Base-by-base conservation (phyloP, 1,284 basidiomycete genomes). In the Puccinia brachypodii region DNA sequence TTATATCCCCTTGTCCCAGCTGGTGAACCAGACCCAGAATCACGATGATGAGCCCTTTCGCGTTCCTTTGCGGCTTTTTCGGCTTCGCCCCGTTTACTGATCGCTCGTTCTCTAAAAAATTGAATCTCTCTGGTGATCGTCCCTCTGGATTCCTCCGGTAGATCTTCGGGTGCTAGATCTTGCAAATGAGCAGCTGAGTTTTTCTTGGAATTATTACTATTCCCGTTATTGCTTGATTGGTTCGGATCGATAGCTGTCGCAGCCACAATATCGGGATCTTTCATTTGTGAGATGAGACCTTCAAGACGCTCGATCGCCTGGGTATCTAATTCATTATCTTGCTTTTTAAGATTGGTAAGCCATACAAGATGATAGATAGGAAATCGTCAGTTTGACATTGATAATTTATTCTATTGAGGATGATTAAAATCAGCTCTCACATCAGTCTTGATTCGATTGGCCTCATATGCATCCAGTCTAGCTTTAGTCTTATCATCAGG, bases 401-500 rank as follows among this genome's bases (percentile, higher is more conserved):
- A 53, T 9, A 19, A 42, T 40, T 36, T 56, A 44, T n/a, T 8
- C n/a, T n/a, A n/a, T n/a, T n/a, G n/a, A 58, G 73, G 28, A 66
- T 25, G 50, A 60, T 25, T n/a, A n/a, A n/a, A n/a, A n/a, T n/a
- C n/a, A n/a, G 53, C 36, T 22, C 85, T 69, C 22, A 85, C 85
- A 78, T 85, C 84, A 38, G 75, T 83, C 77, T 83, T 83, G 14
- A 83, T 84, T 53, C 84, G 71, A 8, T 76, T 77, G 11, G 83
- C 81, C 71, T 85, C 85, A 77, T 86, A 85, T 50, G 84, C 83
- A 73, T 86, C 83, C 22, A 86, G 78, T 72, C 85, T 69, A 6
- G 83, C 84, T 38, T 84, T 81, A 6, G 84, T 84, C 80, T 86
- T 86, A 28, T 85, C 85, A 68, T 86, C 86, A 1, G 86, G 84